These are phyloP conservation scores for Cytospora mali DNA, from an alignment of 2,329 filamentous ascomycete genomes.

Conservation along the genomic window DNA sequence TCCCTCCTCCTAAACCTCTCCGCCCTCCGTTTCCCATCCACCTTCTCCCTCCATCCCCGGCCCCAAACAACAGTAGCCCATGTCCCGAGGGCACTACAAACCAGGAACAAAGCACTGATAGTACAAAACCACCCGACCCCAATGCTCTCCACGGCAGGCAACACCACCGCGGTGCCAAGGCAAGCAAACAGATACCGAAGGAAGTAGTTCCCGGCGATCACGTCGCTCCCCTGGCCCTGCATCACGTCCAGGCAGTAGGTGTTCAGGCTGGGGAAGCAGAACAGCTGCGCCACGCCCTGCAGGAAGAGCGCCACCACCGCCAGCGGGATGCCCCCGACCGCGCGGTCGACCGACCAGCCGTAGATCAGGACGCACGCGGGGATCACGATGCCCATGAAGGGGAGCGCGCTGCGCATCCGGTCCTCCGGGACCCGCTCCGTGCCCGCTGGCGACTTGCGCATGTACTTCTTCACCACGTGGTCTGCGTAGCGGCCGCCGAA, in stretches of 20 bases:
- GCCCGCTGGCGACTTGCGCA: slow-evolving; percentile 44
- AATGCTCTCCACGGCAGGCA: slow-evolving; percentile 73
- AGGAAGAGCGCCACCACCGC: slow-evolving; percentile 69
- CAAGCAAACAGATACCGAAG: slow-evolving; percentile 76
- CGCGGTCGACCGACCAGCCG: slow-evolving; percentile 55
- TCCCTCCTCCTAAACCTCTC: slow-evolving; percentile 35
- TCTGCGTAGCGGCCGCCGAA: slow-evolving; percentile 72
- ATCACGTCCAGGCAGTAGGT: slow-evolving; percentile 83
- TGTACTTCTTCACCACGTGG: slow-evolving; percentile 63
- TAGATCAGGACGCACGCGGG: slow-evolving; percentile 70
- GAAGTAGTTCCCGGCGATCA: slow-evolving; percentile 80
- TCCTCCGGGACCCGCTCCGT: slow-evolving; percentile 69
- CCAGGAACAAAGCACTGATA: slow-evolving; percentile 62
- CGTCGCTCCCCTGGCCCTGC: slow-evolving; percentile 69
- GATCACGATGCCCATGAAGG: slow-evolving; percentile 62
- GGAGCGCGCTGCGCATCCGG: slow-evolving; percentile 61
- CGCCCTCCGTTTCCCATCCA: slow-evolving; percentile 52
- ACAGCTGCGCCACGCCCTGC: slow-evolving; percentile 69
- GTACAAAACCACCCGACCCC: slow-evolving; percentile 84
- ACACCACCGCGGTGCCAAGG: slow-evolving; percentile 67
- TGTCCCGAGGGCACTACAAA: slow-evolving; percentile 47
- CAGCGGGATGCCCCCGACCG: slow-evolving; percentile 47
- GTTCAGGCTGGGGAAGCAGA: slow-evolving; percentile 70
- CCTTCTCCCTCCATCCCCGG: slow-evolving; percentile 52
- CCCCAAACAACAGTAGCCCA: slow-evolving; percentile 55